Percentiles rank a stretch among this genome's conserved stretches.
Conservation (phyloP, 306 rosid genomes). For the peach (Prunus persica) region Prunus_persica_NCBIv2 NC_034012.1:7455501-7456000, state of each 20-base stretch:
- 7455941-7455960: constrained; percentile 6
- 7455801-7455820: constrained; percentile 19
- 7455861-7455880: constrained; percentile 23
- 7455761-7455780: constrained; percentile 13
- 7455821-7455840: constrained; percentile 19
- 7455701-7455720: too few relatives aligned
- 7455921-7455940: background rate
- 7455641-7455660: too few relatives aligned
- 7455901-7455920: constrained; percentile 28
- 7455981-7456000: background rate
- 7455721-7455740: constrained; percentile 4
- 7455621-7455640: constrained; percentile 22
- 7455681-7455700: too few relatives aligned
- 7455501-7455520: too few relatives aligned
- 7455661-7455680: too few relatives aligned
- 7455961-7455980: constrained; percentile 13
- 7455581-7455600: constrained; percentile 21
- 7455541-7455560: constrained; percentile 26
- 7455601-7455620: constrained; percentile 28
- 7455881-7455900: background rate
- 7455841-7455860: constrained; percentile 20
- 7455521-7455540: constrained; percentile 28
- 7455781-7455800: constrained; percentile 14
- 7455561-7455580: constrained; percentile 25
- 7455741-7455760: constrained; percentile 2